Base-by-base conservation (phyloP, 768 basidiomycete genomes). In the Lentinula edodes region DNA sequence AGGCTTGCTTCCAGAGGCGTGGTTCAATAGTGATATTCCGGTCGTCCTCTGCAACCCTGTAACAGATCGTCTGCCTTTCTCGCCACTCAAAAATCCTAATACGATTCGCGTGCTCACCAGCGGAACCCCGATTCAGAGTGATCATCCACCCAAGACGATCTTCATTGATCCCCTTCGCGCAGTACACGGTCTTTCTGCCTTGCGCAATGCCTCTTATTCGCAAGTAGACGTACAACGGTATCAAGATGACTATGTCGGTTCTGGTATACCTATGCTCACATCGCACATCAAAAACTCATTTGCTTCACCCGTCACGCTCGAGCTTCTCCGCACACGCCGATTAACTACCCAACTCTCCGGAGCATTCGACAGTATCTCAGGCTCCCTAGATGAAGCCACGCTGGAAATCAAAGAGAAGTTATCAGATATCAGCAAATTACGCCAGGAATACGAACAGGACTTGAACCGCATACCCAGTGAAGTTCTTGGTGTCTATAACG, bases 1-100 rank as follows among this genome's bases (percentile, higher is more conserved):
- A 13, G 35, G 15, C 9, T 8, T 53, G n/a, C 32, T 20, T 34
- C 5, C 38, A 32, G 32, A 35, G 32, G 38, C 38, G 6, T 53
- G 52, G 52, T 48, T 28, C 52, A n/a, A 57, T 28, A 34, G 18
- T 28, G 54, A 91, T 66, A 74, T 89, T 41, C 79, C 86, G n/a
- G 71, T 92, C 63, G 64, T 91, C 16, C 75, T 89, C 15, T 81
- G 75, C 67, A 88, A 90, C 62, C 86, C 89, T 6, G 61, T 86
- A 42, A 79, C 81, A 20, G 82, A 78, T 1, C 74, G 82, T 7
- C 69, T 86, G 20, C 65, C 77, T 38, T 1, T 7, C 15, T 52
- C 75, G 5, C 76, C 81, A 52, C 65, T 73, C 60, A 32, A 68
- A 52, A 68, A 72, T 53, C 73, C 76, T 6, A 82, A 80, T 56